These are phyloP conservation scores for Lactarius evosmus DNA, from an alignment of 768 basidiomycete genomes.

Conservation along the genomic window DNA sequence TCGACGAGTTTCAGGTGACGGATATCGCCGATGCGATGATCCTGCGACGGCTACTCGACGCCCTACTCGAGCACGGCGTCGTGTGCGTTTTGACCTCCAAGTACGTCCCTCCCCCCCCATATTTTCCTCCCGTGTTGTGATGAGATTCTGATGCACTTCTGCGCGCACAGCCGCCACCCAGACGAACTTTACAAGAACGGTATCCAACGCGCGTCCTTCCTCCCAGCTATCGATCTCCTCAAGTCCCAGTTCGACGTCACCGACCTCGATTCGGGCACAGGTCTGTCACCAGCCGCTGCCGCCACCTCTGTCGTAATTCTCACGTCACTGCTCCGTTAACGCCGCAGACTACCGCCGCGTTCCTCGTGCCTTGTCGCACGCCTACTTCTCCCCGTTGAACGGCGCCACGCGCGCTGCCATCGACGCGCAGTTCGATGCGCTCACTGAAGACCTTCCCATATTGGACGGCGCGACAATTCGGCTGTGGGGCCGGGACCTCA, in stretches of 20 bases:
- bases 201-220: slow-evolving; percentile 90
- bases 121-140: not conserved
- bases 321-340: slow-evolving; percentile 1
- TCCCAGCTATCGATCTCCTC: slow-evolving; percentile 92
- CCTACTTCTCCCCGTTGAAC: slow-evolving; percentile 84
- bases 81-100: slow-evolving; percentile 97
- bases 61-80: slow-evolving; percentile 83
- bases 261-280: slow-evolving; percentile 94
- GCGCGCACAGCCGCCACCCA: slow-evolving; percentile 76
- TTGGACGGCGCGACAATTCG: slow-evolving; percentile 60
- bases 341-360: slow-evolving; percentile 86
- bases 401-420: slow-evolving; percentile 66
- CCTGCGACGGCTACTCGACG: slow-evolving; percentile 81
- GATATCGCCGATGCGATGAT: slow-evolving; percentile 99
- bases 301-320: not conserved
- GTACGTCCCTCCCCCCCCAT: slow-evolving; percentile 47
- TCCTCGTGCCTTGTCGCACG: slow-evolving; percentile 88
- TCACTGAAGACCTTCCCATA: slow-evolving; percentile 58
- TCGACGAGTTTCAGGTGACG: slow-evolving; percentile 98
- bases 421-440: slow-evolving; percentile 75
- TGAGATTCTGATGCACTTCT: not conserved
- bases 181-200: slow-evolving; percentile 98
- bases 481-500: slow-evolving; percentile 88
- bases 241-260: slow-evolving; percentile 84
- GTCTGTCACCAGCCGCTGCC: slow-evolving; percentile 39